These are phyloP conservation scores for Raphanus raphanistrum DNA, from an alignment of 345 rosid species.

Conservation along the genomic window DNA sequence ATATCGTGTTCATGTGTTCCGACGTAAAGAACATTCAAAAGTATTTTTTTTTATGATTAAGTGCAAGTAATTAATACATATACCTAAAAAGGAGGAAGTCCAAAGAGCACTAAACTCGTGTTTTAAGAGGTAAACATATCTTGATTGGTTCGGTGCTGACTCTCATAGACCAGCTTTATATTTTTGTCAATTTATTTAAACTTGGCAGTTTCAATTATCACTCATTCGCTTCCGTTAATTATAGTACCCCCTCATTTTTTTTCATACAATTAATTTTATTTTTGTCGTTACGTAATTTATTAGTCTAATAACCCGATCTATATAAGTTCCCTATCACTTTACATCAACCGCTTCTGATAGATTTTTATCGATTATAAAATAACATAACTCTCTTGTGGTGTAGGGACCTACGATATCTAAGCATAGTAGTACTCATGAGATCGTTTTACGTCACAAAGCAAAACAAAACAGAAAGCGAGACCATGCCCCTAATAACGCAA, in stretches of 20 bases:
- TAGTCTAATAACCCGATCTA: slow-evolving; percentile 20
- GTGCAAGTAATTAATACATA: slow-evolving; percentile 21
- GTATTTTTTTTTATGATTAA: not conserved
- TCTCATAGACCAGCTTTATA: slow-evolving; percentile 19
- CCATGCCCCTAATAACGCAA: not conserved
- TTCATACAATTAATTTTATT: not conserved
- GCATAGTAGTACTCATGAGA: not conserved
- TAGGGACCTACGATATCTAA: not conserved
- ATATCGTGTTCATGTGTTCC: slow-evolving; percentile 33
- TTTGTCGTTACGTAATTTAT: slow-evolving; percentile 1
- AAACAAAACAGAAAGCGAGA: slow-evolving; percentile 8
- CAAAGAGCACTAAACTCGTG: slow-evolving; percentile 33
- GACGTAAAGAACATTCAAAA: slow-evolving; percentile 11
- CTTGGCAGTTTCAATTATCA: slow-evolving; percentile 28
- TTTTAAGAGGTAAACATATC: slow-evolving; percentile 1
- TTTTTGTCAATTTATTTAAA: slow-evolving; percentile 12
- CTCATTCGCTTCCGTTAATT: slow-evolving; percentile 1
- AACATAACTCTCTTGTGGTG: slow-evolving; percentile 5
- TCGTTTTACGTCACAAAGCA: slow-evolving; percentile 11
- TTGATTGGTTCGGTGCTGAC: slow-evolving; percentile 15
- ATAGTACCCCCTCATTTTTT: not conserved
- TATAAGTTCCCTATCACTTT: slow-evolving; percentile 9
- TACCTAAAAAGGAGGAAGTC: slow-evolving; percentile 13
- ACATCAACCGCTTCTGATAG: slow-evolving; percentile 20
- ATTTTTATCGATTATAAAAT: slow-evolving; percentile 9